Percentiles rank a stretch among this genome's conserved stretches.
phyloP scores from a whole-genome alignment of 352 stramenopile genomes.

The Pythium aristosporum region DNA sequence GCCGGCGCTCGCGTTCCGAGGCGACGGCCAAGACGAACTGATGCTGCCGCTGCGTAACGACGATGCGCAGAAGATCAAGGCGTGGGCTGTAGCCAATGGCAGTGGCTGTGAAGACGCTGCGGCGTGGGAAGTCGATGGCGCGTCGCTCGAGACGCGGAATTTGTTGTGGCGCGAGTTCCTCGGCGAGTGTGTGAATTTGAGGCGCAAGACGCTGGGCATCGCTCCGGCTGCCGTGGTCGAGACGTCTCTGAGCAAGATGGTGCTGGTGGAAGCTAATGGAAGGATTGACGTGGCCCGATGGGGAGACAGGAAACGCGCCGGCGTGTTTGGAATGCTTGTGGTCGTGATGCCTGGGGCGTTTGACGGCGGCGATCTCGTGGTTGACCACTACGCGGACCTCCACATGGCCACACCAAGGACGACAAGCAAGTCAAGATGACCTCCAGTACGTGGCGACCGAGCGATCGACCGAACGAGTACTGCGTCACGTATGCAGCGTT shows the following conservation, averaged over 20 bases:
- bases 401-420: neutral
- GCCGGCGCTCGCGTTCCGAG: neutral
- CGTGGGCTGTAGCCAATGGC: neutral
- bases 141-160: neutral
- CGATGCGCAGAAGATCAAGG: neutral
- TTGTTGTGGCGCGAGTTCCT: constrained; percentile 1
- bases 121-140: constrained; percentile 6
- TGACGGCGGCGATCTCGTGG: constrained; percentile 20
- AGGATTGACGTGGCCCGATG: constrained; percentile 3
- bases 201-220: constrained; percentile 7
- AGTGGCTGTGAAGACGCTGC: neutral
- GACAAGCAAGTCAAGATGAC: neutral
- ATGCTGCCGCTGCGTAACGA: neutral
- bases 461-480: neutral
- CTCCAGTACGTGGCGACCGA: neutral
- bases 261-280: constrained; percentile 30
- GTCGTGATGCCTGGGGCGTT: constrained; percentile 33
- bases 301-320: constrained; percentile 40
- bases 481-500: neutral
- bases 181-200: neutral
- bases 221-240: neutral
- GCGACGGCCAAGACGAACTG: neutral
- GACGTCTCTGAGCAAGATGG: constrained; percentile 36
- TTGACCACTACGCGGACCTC: neutral
- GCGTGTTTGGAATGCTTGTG: constrained; percentile 45